Evolutionary conservation across 2,329 filamentous ascomycete genomes (phyloP).

Genomic region (Sporothrix globosa): DNA sequence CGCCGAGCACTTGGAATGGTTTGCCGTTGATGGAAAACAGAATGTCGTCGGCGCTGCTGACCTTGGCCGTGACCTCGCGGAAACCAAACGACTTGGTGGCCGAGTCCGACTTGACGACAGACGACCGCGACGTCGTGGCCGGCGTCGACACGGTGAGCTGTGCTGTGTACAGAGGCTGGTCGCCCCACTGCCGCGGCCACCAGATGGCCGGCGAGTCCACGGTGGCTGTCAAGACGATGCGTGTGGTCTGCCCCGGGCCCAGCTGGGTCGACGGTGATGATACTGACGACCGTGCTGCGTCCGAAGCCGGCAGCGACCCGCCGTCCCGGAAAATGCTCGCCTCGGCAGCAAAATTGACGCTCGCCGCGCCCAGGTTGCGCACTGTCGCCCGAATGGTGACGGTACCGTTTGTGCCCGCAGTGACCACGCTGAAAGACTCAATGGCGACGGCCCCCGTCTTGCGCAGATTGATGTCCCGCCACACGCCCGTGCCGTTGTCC

Average conservation of each 20-base stretch:
- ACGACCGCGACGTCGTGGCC: constrained; percentile 37
- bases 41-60: constrained; percentile 59
- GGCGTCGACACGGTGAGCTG: constrained; percentile 39
- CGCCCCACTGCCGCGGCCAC: constrained; percentile 65
- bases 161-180: constrained; percentile 46
- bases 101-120: constrained; percentile 39
- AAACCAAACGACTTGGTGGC: constrained; percentile 53
- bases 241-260: constrained; percentile 32
- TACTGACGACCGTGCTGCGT: neutral
- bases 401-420: constrained; percentile 44
- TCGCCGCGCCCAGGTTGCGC: constrained; percentile 46
- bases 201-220: constrained; percentile 48
- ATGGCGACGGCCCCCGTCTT: constrained; percentile 57
- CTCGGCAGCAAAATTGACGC: constrained; percentile 44
- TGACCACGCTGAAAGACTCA: constrained; percentile 51
- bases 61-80: constrained; percentile 54
- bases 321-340: constrained; percentile 40
- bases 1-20: constrained; percentile 63
- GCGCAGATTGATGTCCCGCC: constrained; percentile 61
- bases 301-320: constrained; percentile 30
- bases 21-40: constrained; percentile 59
- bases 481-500: constrained; percentile 66
- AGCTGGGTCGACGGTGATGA: neutral
- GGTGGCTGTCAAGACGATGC: constrained; percentile 35
- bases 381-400: constrained; percentile 48